Conservation (phyloP, 495 filamentous ascomycete genomes). For the Neurospora africana region DNA sequence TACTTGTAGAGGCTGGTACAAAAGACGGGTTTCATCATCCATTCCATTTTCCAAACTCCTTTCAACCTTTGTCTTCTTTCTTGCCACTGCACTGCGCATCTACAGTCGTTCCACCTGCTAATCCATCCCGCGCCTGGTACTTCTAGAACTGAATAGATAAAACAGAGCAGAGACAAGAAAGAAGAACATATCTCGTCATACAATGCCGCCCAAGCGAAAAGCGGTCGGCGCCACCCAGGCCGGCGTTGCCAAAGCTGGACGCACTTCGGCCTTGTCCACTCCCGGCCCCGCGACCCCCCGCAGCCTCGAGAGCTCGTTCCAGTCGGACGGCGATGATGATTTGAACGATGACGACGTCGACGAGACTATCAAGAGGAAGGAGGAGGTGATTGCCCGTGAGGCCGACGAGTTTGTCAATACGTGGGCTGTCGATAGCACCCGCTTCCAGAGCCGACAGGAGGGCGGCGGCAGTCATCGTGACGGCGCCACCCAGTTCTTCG, state of each 20-base stretch:
- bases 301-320: slow-evolving; percentile 49
- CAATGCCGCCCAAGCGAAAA: slow-evolving; percentile 69
- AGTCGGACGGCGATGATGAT: slow-evolving; percentile 44
- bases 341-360: slow-evolving; percentile 52
- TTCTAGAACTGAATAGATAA: background rate
- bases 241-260: slow-evolving; percentile 42
- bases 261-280: slow-evolving; percentile 54
- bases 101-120: background rate
- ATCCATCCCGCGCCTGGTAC: background rate
- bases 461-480: slow-evolving; percentile 24
- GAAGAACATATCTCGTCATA: slow-evolving; percentile 20
- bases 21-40: background rate
- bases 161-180: background rate
- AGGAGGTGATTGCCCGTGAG: slow-evolving; percentile 46
- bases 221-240: slow-evolving; percentile 46
- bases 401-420: slow-evolving; percentile 49
- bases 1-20: background rate
- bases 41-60: background rate
- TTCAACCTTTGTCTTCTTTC: background rate
- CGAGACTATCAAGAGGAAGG: slow-evolving; percentile 43
- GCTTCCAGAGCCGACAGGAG: slow-evolving; percentile 22
- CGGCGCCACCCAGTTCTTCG: slow-evolving; percentile 37
- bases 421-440: slow-evolving; percentile 37
- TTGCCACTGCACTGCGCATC: background rate
- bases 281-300: slow-evolving; percentile 57